These are phyloP conservation scores for Musa schizocarpa DNA, from an alignment of 176 grass and related monocot species.

Conservation along the genomic window DNA sequence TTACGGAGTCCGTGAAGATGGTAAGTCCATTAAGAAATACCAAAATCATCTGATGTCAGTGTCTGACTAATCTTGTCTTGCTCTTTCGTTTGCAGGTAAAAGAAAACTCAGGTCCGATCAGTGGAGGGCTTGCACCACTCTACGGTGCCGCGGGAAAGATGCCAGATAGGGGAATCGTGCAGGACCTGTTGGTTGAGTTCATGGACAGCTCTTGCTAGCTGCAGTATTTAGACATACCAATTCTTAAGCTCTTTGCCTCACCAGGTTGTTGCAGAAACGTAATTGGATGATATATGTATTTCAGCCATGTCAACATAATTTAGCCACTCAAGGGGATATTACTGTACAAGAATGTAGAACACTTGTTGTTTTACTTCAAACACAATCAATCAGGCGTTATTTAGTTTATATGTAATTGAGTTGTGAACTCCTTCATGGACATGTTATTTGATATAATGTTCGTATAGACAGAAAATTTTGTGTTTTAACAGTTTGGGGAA, in stretches of 20 bases:
- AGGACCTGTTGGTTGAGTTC: slow-evolving; percentile 82
- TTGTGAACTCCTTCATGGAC: no score
- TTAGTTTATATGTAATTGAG: no score
- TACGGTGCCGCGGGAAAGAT: slow-evolving; percentile 94
- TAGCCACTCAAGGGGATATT: not conserved
- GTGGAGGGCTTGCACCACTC: slow-evolving; percentile 64
- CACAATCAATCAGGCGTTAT: no score
- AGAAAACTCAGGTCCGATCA: slow-evolving; percentile 80
- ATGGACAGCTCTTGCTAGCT: slow-evolving; percentile 85
- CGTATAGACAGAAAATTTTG: no score
- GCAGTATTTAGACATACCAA: not conserved
- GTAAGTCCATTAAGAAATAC: slow-evolving; percentile 40
- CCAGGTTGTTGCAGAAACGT: not conserved
- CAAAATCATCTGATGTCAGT: not conserved
- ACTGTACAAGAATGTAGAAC: not conserved
- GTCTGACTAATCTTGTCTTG: not conserved
- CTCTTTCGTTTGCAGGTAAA: slow-evolving; percentile 43
- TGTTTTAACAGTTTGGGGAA: no score
- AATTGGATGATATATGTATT: not conserved
- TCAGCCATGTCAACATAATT: not conserved
- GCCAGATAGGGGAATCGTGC: slow-evolving; percentile 89
- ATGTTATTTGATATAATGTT: no score
- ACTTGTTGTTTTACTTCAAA: not conserved
- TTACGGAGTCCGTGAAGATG: slow-evolving; percentile 49
- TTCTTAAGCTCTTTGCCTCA: not conserved